Conservation (phyloP, 768 basidiomycete genomes). For the Sarcodon aspratus region DNA sequence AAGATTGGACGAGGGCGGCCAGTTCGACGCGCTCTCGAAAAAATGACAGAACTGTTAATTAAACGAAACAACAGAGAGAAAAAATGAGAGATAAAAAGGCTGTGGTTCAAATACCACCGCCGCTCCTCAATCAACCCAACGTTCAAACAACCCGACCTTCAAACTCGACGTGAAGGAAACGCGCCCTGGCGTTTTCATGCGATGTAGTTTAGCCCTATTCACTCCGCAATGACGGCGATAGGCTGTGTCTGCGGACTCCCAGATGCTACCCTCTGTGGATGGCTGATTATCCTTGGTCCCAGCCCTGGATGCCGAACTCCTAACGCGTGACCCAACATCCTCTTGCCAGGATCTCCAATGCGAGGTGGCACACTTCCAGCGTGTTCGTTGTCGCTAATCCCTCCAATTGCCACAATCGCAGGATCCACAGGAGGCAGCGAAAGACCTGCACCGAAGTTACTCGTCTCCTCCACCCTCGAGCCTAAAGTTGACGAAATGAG, state of each 20-base stretch:
- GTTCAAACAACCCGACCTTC: neutral
- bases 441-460: slow-evolving; percentile 26
- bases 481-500: slow-evolving; percentile 69
- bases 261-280: no score
- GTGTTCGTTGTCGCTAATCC: neutral
- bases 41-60: no score
- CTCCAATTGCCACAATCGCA: slow-evolving; percentile 16
- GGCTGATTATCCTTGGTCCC: slow-evolving; percentile 41
- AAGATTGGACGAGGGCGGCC: no score
- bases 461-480: neutral
- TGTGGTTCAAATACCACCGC: neutral
- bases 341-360: slow-evolving; percentile 81
- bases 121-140: neutral
- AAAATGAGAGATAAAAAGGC: neutral
- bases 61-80: neutral
- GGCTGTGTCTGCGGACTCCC: neutral
- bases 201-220: no score
- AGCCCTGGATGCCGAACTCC: slow-evolving; percentile 75
- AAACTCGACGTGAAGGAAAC: neutral
- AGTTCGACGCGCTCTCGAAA: no score
- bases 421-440: slow-evolving; percentile 20
- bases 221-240: neutral
- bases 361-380: slow-evolving; percentile 38
- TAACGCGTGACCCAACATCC: slow-evolving; percentile 81
- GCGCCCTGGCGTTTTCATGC: no score